Evolutionary conservation across 208 protist species (phyloP), one percentile per base, ranked within the genome.

Genomic region (Crithidia sp.): DNA sequence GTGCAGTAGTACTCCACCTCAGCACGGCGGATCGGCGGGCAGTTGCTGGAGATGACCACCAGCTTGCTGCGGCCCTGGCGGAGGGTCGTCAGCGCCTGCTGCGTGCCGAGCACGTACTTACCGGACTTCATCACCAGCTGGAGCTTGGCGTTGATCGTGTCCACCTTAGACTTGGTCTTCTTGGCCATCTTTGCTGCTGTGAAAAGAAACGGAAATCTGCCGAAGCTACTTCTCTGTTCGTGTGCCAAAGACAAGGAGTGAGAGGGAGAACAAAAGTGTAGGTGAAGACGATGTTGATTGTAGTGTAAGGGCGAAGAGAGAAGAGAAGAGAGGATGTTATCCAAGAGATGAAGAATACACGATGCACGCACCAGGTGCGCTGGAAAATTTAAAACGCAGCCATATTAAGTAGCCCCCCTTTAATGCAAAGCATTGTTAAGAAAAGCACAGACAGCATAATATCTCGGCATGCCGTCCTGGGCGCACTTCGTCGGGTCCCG

Each of bases 1-100:
- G 99, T 99, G 84, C 98, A 98, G 92, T 99, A 99, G 94, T 99
- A 99, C 94, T 99, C 99, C 67, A 99, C 95, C 92, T 99, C 98
- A 9, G 98, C 99, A 83, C 98, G 98, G 81, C 98, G 94, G 50
- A 99, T 89, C 43, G 99, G 90, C 59, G 99, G 98, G 94, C 97
- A 99, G 95, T 99, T 99, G 92, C 84, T 99, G 40, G 98, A 76
- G 76, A 99, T 98, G 71, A 99, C 90, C 57, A 99, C 84, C 60
- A 99, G 92, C 95, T 99, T 99, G 81, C 98, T 97, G 95, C 93
- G 92, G 73, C 90, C 92, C 84, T 93, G 76, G 81, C 99, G 97
- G 16, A 99, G 91, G 55, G 96, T 98, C 84, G 99, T 99, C 60
- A 99, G 80, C 57, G 98, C 93, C 74, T 93, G 87, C 90, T 99